Base-by-base conservation (phyloP, 768 basidiomycete species). In the Leccinum imitatum region DNA sequence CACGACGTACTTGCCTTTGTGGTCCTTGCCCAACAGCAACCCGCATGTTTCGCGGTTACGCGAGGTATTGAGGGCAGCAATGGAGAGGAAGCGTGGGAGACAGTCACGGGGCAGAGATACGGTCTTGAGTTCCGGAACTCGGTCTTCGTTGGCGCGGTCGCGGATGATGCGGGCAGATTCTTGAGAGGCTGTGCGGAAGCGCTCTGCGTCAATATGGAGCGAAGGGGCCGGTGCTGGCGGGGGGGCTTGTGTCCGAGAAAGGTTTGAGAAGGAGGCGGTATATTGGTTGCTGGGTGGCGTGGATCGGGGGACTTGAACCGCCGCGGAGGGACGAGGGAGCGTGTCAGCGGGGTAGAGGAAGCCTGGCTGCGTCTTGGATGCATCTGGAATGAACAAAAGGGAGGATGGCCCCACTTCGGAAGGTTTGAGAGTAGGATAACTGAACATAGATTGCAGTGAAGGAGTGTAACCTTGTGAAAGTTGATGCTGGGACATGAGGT, bases 31-130 rank as follows among this genome's bases (percentile, higher is more conserved):
- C 7, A 95, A 74, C 47, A 97, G 72, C 56, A 96, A 67, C 37
- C 92, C 94, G 71, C 93, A 95, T 1, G 94, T 97, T 77, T 97
- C 94, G 55, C 83, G 78, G 65, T 93, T 91, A 70, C 81, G 77
- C 53, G 79, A 77, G 15, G 93, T 97, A 69, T 95, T 95, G 27
- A 85, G 80, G 25, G 82, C 80, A 1, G 94, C 93, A 54, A 93
- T 87, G 14, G 82, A 80, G 5, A 93, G 72, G 76, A 96, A 96
- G 3, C 86, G 81, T 3, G 82, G 78, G n/a, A 95, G 79, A 59
- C 88, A 86, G 21, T 87, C 84, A 7, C 84, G 77, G 10, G 94
- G 94, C 0, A 96, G 78, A 17, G 76, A 78, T 6, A 95, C 84
- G 0, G 78, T 79, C 72, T 87, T 87, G 55, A 89, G 79, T 57